Evolutionary conservation across 1,139 yeast species (phyloP).

Genomic region (Scheffersomyces segobiensis): DNA sequence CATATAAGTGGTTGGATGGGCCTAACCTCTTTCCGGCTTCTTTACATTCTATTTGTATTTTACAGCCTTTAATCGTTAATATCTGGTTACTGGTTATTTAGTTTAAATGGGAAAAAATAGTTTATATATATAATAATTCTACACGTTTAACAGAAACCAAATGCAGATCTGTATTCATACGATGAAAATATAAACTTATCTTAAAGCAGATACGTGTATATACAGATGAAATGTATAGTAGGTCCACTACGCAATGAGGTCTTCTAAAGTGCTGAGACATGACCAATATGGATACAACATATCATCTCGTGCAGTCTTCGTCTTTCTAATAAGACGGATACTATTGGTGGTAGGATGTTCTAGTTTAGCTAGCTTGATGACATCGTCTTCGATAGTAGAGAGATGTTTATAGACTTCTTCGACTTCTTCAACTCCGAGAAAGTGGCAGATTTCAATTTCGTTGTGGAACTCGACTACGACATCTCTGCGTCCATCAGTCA

Average conservation of each 20-base stretch:
- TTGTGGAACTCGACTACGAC: constrained; percentile 26
- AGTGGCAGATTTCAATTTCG: constrained; percentile 27
- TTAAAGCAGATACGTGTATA: no score
- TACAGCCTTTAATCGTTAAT: constrained; percentile 10
- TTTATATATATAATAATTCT: constrained; percentile 6
- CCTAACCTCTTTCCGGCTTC: constrained; percentile 1
- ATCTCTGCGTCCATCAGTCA: constrained; percentile 13
- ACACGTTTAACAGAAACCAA: neutral
- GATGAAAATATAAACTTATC: neutral
- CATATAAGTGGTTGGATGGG: neutral
- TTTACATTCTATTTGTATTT: constrained; percentile 14
- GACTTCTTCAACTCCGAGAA: constrained; percentile 27
- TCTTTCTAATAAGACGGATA: neutral
- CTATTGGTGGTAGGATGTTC: neutral
- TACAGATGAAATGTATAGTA: no score
- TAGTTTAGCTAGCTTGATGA: neutral
- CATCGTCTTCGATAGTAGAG: neutral
- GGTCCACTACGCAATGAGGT: neutral
- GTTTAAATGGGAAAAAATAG: constrained; percentile 11
- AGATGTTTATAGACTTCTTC: constrained; percentile 21
- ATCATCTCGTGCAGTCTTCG: neutral
- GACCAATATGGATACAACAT: constrained; percentile 3
- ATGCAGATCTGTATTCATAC: neutral
- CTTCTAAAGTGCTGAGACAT: constrained; percentile 2
- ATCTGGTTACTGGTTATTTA: constrained; percentile 9